Conservation (phyloP, 495 filamentous ascomycete genomes). For the Penicillium desertorum region DNA sequence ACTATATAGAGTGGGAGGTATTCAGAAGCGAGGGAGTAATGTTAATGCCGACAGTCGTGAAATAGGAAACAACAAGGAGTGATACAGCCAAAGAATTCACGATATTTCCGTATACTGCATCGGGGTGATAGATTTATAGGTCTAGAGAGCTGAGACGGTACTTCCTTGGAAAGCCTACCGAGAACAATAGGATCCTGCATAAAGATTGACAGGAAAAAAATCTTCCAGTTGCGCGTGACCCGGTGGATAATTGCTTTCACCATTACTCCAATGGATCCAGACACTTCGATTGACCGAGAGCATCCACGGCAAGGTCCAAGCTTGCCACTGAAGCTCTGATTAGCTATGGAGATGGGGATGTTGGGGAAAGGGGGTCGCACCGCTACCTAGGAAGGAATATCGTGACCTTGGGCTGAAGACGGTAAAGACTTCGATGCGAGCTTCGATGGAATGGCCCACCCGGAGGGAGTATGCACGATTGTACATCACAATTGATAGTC, state of each 20-base stretch:
- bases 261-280: constrained; percentile 33
- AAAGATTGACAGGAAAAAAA: constrained; percentile 21
- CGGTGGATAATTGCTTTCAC: constrained; percentile 33
- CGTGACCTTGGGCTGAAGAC: constrained; percentile 29
- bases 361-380: constrained; percentile 8
- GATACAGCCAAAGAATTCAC: constrained; percentile 8
- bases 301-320: constrained; percentile 22
- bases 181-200: constrained; percentile 18
- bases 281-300: constrained; percentile 21
- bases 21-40: neutral
- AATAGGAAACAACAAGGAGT: neutral
- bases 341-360: constrained; percentile 5
- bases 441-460: constrained; percentile 35
- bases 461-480: constrained; percentile 29
- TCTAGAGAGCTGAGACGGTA: constrained; percentile 16
- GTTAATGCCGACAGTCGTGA: neutral
- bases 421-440: constrained; percentile 28
- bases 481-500: constrained; percentile 9
- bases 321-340: constrained; percentile 19
- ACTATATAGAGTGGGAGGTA: neutral
- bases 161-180: constrained; percentile 25
- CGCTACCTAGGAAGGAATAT: constrained; percentile 11
- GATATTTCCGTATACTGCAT: neutral
- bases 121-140: constrained; percentile 17
- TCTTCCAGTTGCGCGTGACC: constrained; percentile 29